Base-by-base conservation (phyloP, 2,329 filamentous ascomycete genomes). In the Phaeosphaeria sp. region DNA sequence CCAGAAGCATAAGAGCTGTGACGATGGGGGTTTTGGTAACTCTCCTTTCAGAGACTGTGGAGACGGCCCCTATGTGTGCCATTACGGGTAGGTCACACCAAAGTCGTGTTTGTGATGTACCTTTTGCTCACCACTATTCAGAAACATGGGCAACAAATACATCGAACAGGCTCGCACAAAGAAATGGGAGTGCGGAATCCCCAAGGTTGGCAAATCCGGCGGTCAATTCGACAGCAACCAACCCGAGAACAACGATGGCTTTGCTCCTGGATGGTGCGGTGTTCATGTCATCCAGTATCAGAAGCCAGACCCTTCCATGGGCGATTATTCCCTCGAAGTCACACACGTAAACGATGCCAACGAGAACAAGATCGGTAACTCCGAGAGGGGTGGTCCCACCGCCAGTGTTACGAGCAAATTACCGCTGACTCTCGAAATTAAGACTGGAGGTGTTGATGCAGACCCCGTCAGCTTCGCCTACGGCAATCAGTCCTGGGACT, bases 181-280 rank as follows among this genome's bases (percentile, higher is more conserved):
- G 47, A 60, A 51, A 25, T 60, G 50, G 49, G 39, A 56, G 15
- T 60, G 57, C 46, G 57, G 57, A 25, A 46, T 60, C 18, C 57
- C 57, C 24, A 60, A 47, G 53, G 47, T 47, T 25, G 53, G 57
- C 44, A 60, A 53, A 18, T 45, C 39, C 15, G 49, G 49, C 7
- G 49, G 43, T 18, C 44, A 49, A 24, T 36, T 59, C 25, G 57
- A 56, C 49, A 53, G 48, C 27, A 53, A 59, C 18, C 45, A 20
- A 2, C 57, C 57, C 6, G 42, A 8, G 8, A 59, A 58, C 27
- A 46, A 51, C 25, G 25, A 33, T 3, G 57, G 53, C 30, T 56
- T 53, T 27, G n/a, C n/a, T 18, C 49, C 57, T n/a, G 57, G 57
- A n/a, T 47, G 40, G 49, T 60, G 57, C 27, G 53, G 57, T 7